Conservation (phyloP, 75 land plant genomes). For the Larix kaempferi region DNA sequence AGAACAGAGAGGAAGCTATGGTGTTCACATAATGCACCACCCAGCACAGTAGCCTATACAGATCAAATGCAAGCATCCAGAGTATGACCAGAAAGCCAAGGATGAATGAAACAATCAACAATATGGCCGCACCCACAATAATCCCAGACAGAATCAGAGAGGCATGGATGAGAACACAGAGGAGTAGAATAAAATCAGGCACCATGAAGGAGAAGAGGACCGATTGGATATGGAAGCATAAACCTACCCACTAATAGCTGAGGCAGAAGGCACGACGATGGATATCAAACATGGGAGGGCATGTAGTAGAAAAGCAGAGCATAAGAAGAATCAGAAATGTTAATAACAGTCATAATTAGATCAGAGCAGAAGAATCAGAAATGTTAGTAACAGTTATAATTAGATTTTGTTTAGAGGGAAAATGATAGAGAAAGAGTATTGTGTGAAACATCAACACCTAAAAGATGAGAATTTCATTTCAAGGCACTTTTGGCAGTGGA, state of each 20-base stretch:
- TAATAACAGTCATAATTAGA: no score
- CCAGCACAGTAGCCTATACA: conserved; percentile 4
- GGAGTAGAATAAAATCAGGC: conserved; percentile 10
- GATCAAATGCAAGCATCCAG: conserved; percentile 5
- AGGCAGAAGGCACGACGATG: no score
- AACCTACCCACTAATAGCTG: not conserved
- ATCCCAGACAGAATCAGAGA: not conserved
- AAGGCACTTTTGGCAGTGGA: no score
- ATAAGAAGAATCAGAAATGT: no score
- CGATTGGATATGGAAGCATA: not conserved
- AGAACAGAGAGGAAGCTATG: not conserved
- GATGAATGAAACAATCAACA: not conserved
- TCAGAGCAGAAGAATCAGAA: no score
- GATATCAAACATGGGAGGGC: no score
- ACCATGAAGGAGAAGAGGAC: conserved; percentile 6
- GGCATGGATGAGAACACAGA: conserved; percentile 9
- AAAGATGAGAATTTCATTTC: no score
- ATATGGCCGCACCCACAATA: not conserved
- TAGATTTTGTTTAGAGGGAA: no score
- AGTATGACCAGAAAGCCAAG: conserved; percentile 3
- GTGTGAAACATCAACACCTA: no score
- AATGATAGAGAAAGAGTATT: no score
- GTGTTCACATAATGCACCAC: not conserved
- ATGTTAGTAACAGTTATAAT: no score
- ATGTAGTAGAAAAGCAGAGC: no score